phyloP scores from a whole-genome alignment of 495 filamentous ascomycete genomes.

The Clavariopsis aquatica region DNA sequence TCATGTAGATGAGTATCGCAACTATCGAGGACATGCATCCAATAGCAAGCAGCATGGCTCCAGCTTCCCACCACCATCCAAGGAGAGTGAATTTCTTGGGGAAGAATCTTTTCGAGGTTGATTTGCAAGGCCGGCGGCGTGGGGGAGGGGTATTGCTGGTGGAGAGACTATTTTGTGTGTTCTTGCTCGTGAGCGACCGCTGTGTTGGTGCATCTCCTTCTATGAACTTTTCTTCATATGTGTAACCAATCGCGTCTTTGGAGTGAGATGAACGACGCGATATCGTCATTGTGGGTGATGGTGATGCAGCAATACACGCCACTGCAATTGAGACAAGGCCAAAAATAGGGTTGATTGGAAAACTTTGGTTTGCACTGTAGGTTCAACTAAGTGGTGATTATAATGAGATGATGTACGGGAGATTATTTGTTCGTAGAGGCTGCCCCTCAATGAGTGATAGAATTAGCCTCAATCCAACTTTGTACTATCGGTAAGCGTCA shows the following conservation, averaged over 20 bases:
- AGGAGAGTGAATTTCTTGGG: not conserved
- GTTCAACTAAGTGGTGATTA: not conserved
- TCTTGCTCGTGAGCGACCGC: not conserved
- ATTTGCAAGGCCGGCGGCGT: not conserved
- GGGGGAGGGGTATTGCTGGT: not conserved
- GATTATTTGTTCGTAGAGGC: not conserved
- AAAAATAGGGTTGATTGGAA: not conserved
- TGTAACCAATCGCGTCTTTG: not conserved
- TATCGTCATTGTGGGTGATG: not conserved
- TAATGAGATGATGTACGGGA: not conserved
- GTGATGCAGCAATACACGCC: not conserved
- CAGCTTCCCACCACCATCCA: slow-evolving; percentile 21
- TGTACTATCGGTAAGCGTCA: no score
- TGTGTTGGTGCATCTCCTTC: not conserved
- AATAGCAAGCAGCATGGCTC: not conserved
- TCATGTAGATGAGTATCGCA: slow-evolving; percentile 4
- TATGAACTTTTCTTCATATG: not conserved
- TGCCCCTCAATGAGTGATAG: not conserved
- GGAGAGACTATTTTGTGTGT: not conserved
- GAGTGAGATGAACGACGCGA: not conserved
- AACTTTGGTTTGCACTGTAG: not conserved
- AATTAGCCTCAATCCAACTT: no score
- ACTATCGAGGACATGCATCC: slow-evolving; percentile 3
- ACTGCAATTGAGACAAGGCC: not conserved
- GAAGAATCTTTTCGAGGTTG: not conserved